Percentiles rank a stretch among this genome's conserved stretches.
Conservation (phyloP, 192 early-diverging fungal genomes). For the Linderina pennispora region DNA sequence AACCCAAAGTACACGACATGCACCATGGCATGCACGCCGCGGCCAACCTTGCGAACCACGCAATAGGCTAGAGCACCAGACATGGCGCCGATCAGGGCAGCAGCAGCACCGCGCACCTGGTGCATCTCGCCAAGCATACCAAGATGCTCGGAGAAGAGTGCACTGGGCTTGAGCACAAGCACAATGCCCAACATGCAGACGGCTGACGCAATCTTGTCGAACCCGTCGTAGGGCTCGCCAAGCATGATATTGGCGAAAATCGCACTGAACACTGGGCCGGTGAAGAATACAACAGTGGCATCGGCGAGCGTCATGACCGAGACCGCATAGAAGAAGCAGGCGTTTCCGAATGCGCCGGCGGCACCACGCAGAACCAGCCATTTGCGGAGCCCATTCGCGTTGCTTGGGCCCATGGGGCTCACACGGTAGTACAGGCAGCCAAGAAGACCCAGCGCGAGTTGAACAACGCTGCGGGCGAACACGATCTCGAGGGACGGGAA, state of each 20-base stretch:
- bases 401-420: slow-evolving; percentile 50
- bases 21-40: slow-evolving; percentile 66
- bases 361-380: slow-evolving; percentile 59
- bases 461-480: slow-evolving; percentile 63
- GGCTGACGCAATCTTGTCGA: slow-evolving; percentile 51
- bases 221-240: slow-evolving; percentile 54
- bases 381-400: slow-evolving; percentile 27
- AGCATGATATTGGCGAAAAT: slow-evolving; percentile 57
- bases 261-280: slow-evolving; percentile 70
- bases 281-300: slow-evolving; percentile 74
- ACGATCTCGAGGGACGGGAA: slow-evolving; percentile 69
- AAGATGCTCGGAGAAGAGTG: slow-evolving; percentile 22
- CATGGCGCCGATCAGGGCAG: slow-evolving; percentile 54
- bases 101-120: slow-evolving; percentile 34
- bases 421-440: slow-evolving; percentile 48
- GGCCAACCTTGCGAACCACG: slow-evolving; percentile 65
- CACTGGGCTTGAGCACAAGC: slow-evolving; percentile 54
- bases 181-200: slow-evolving; percentile 58
- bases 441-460: slow-evolving; percentile 52
- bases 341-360: slow-evolving; percentile 60
- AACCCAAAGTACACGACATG: slow-evolving; percentile 76
- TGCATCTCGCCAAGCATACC: background rate
- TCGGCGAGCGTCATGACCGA: slow-evolving; percentile 65
- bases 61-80: slow-evolving; percentile 61
- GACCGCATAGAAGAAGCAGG: slow-evolving; percentile 64